Evolutionary conservation across 2,329 filamentous ascomycete genomes (phyloP).

Genomic region (Hypocrella siamensis): DNA sequence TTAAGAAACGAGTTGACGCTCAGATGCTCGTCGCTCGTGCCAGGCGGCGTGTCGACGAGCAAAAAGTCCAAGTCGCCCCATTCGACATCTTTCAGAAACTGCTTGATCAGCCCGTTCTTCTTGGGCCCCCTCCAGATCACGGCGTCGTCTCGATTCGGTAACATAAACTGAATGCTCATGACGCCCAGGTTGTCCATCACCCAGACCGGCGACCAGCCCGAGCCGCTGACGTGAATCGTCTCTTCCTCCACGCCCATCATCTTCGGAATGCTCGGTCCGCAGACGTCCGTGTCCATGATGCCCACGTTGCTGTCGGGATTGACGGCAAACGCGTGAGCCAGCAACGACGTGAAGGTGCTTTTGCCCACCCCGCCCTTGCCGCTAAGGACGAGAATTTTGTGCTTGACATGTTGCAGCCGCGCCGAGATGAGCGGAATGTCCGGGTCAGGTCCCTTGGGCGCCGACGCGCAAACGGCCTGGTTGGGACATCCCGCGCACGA

Average conservation of each 20-base stretch:
- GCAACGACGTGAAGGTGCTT: constrained; percentile 78
- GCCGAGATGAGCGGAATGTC: constrained; percentile 81
- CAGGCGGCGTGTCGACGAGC: constrained; percentile 87
- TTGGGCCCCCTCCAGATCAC: constrained; percentile 97
- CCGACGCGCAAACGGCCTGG: constrained; percentile 84
- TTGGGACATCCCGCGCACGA: constrained; percentile 93
- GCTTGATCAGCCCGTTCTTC: constrained; percentile 97
- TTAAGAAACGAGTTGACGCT: constrained; percentile 86
- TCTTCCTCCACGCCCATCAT: constrained; percentile 97
- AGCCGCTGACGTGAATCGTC: constrained; percentile 77
- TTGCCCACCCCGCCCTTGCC: constrained; percentile 97
- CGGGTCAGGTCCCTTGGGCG: constrained; percentile 88
- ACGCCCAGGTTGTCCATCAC: constrained; percentile 85
- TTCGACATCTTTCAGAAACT: constrained; percentile 93
- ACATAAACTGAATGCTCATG: constrained; percentile 98
- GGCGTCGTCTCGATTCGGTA: constrained; percentile 83
- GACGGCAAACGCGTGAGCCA: constrained; percentile 77
- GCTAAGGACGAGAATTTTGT: constrained; percentile 85
- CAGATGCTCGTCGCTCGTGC: constrained; percentile 89
- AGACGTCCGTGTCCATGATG: constrained; percentile 97
- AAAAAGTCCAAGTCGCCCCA: constrained; percentile 94
- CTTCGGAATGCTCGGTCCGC: constrained; percentile 89
- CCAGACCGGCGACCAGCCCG: constrained; percentile 92
- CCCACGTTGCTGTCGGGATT: constrained; percentile 69
- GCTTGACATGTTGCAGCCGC: constrained; percentile 64